A percentile compares a stretch with the other conserved stretches of the same genome.
These are phyloP conservation scores for Hypoxylon intermedium DNA, from an alignment of 495 filamentous ascomycete species.

Conservation along the genomic window DNA sequence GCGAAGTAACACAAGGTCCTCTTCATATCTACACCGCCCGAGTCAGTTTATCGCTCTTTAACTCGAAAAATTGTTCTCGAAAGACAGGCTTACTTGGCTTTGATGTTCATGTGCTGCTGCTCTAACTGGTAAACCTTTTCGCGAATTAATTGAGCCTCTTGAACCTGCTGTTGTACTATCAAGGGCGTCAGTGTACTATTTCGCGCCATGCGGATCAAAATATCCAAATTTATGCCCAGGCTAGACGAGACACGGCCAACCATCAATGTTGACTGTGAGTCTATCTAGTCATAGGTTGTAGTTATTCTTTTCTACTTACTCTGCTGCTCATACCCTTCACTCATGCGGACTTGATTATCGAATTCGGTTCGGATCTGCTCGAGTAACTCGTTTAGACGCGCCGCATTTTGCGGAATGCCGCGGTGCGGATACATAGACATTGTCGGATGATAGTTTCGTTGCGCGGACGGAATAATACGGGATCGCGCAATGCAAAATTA, in stretches of 20 bases:
- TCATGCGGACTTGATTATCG: conserved; percentile 76
- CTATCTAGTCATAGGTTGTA: neutral
- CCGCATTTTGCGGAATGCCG: conserved; percentile 69
- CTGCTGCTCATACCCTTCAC: conserved; percentile 85
- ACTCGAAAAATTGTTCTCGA: neutral
- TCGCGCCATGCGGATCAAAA: neutral
- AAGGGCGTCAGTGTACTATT: conserved; percentile 4
- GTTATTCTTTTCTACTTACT: conserved; percentile 65
- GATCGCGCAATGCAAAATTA: too few species aligned
- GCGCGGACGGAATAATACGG: conserved; percentile 1
- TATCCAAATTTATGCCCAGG: neutral
- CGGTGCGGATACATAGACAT: conserved; percentile 94
- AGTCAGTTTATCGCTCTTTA: conserved; percentile 1
- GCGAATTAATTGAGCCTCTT: conserved; percentile 91
- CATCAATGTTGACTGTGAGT: too few species aligned
- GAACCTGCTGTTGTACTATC: conserved; percentile 81
- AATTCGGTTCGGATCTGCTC: conserved; percentile 91
- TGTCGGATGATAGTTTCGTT: conserved; percentile 20
- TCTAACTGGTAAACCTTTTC: conserved; percentile 91
- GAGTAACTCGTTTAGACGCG: conserved; percentile 85
- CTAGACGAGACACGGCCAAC: neutral
- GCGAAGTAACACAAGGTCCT: conserved; percentile 82
- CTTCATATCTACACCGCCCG: conserved; percentile 75
- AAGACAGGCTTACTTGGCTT: conserved; percentile 74
- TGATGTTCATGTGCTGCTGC: conserved; percentile 82